Percentiles rank a stretch among this genome's conserved stretches.
Conservation (phyloP, 2,329 filamentous ascomycete genomes). For the Claviceps purpurea region DNA sequence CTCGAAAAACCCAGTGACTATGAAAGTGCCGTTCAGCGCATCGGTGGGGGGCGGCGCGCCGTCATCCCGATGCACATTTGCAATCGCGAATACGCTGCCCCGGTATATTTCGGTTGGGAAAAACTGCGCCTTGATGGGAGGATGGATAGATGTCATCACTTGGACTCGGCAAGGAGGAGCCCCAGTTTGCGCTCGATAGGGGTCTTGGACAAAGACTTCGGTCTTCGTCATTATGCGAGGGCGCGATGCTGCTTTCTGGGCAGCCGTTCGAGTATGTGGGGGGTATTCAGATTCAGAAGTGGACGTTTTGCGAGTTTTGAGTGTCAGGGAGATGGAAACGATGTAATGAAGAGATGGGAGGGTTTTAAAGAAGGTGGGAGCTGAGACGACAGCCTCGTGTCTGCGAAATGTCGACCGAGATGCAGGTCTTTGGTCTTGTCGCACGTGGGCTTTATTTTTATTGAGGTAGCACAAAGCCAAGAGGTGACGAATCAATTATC, state of each 20-base stretch:
- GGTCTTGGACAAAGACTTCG: slow-evolving; percentile 14
- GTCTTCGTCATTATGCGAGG: slow-evolving; percentile 6
- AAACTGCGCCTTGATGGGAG: slow-evolving; percentile 8
- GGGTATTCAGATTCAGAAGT: neutral
- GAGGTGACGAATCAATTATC: neutral
- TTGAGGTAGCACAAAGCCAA: neutral
- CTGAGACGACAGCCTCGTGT: neutral
- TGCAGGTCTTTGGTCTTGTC: neutral
- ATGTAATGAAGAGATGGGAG: neutral
- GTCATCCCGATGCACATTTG: neutral
- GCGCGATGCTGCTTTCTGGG: neutral
- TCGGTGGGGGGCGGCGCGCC: neutral
- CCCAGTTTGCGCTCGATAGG: slow-evolving; percentile 6
- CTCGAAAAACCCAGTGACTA: neutral
- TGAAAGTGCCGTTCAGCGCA: neutral
- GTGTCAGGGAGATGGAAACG: neutral
- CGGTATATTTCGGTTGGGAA: neutral
- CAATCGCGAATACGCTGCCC: neutral
- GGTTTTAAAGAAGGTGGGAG: neutral
- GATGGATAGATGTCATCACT: slow-evolving; percentile 10
- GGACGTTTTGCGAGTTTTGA: neutral
- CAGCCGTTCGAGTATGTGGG: neutral
- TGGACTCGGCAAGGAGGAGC: slow-evolving; percentile 11
- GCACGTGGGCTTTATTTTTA: neutral
- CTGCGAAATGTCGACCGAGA: neutral